A percentile compares a stretch with the other conserved stretches of the same genome.
Conservation (phyloP, 2,329 filamentous ascomycete genomes). For the Talaromyces sp. region DNA sequence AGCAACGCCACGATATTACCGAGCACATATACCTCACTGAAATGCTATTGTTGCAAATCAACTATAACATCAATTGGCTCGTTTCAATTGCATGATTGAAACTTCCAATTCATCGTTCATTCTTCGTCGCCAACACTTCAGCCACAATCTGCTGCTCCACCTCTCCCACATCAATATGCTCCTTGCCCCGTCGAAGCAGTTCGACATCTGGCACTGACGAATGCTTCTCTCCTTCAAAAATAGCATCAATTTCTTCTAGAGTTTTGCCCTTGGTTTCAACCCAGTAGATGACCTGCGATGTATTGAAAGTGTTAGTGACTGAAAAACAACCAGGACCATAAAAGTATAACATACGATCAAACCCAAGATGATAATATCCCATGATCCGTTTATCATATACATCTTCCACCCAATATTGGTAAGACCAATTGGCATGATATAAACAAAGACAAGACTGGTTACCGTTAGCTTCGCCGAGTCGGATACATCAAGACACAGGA, state of each 20-base stretch:
- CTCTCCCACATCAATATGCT: conserved; percentile 11
- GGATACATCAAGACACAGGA: not conserved
- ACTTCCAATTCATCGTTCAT: not conserved
- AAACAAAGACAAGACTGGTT: conserved; percentile 36
- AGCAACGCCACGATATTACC: not conserved
- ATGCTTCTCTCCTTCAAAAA: conserved; percentile 25
- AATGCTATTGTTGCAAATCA: not conserved
- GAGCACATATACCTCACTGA: not conserved
- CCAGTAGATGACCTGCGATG: conserved; percentile 18
- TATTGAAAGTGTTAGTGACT: not conserved
- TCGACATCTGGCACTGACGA: conserved; percentile 18
- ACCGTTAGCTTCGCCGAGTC: not conserved
- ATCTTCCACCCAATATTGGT: conserved; percentile 46
- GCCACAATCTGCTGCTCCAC: conserved; percentile 17
- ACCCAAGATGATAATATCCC: conserved; percentile 35
- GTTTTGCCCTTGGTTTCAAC: conserved; percentile 31
- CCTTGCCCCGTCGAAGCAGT: conserved; percentile 15
- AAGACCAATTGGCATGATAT: conserved; percentile 45
- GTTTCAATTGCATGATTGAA: not conserved
- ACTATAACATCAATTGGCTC: not conserved
- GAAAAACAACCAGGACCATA: not conserved
- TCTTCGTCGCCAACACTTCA: conserved; percentile 4
- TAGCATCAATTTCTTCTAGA: conserved; percentile 33
- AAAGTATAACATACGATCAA: conserved; percentile 35
- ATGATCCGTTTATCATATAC: conserved; percentile 49